A percentile compares a stretch with the other conserved stretches of the same genome.
These are phyloP conservation scores for Hypoxylon lenormandii DNA, from an alignment of 495 filamentous ascomycete species.

Conservation along the genomic window DNA sequence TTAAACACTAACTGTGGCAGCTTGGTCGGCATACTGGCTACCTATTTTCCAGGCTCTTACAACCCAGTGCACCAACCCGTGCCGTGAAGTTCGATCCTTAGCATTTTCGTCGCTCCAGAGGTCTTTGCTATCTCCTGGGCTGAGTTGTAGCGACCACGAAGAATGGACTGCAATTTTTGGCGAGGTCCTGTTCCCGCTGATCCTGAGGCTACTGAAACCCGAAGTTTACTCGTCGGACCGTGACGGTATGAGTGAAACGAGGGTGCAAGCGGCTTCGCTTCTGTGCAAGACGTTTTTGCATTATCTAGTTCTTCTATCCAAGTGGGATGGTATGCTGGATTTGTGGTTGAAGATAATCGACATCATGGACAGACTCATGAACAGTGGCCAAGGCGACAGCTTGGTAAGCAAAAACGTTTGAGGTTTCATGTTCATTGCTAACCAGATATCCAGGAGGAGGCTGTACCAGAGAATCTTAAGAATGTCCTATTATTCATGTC, in stretches of 20 bases:
- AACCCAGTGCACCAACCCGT: conserved; percentile 92
- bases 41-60: conserved; percentile 91
- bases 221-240: conserved; percentile 95
- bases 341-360: conserved; percentile 93
- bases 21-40: conserved; percentile 98
- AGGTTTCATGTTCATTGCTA: conserved; percentile 22
- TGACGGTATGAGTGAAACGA: conserved; percentile 92
- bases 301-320: conserved; percentile 84
- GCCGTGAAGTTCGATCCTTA: conserved; percentile 89
- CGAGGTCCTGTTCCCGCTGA: conserved; percentile 94
- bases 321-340: conserved; percentile 91
- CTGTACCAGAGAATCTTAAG: conserved; percentile 93
- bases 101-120: conserved; percentile 89
- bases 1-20: conserved; percentile 60
- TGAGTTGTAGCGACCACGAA: conserved; percentile 79
- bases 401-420: conserved; percentile 68
- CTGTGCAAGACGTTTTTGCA: conserved; percentile 96
- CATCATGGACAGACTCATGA: conserved; percentile 96
- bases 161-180: conserved; percentile 97
- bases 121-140: conserved; percentile 80
- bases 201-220: conserved; percentile 87
- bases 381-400: conserved; percentile 91
- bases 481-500: conserved; percentile 98
- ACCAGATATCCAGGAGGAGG: conserved; percentile 77
- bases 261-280: conserved; percentile 89